Evolutionary conservation across 495 filamentous ascomycete species (phyloP).

Genomic region (Daldinia decipiens): DNA sequence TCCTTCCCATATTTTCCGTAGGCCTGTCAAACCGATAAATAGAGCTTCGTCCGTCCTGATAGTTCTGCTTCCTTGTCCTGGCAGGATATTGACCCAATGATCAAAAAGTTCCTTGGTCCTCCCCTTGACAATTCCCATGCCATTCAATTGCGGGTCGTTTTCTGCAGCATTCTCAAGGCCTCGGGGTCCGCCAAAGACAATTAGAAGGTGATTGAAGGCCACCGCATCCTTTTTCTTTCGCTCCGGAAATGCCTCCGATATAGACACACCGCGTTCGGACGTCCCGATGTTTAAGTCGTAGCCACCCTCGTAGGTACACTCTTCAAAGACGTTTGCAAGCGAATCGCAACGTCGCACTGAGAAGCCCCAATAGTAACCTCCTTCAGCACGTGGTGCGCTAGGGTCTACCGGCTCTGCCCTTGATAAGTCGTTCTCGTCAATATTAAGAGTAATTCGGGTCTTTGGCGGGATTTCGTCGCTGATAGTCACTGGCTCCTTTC

Average conservation of each 20-base stretch:
- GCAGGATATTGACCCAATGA: conserved; percentile 77
- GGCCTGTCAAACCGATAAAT: conserved; percentile 70
- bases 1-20: conserved; percentile 64
- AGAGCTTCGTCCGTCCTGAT: conserved; percentile 84
- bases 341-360: conserved; percentile 66
- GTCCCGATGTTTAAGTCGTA: conserved; percentile 78
- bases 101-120: conserved; percentile 75
- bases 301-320: conserved; percentile 69
- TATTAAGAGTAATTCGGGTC: conserved; percentile 73
- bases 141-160: conserved; percentile 68
- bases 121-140: conserved; percentile 63
- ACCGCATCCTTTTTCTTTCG: conserved; percentile 46
- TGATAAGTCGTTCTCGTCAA: conserved; percentile 57
- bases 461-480: conserved; percentile 63
- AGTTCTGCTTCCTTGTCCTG: conserved; percentile 77
- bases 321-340: conserved; percentile 72
- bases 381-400: conserved; percentile 68
- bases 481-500: conserved; percentile 64
- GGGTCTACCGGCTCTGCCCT: conserved; percentile 67
- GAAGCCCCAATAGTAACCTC: conserved; percentile 83
- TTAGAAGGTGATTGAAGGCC: conserved; percentile 71
- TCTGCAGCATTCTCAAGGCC: conserved; percentile 76
- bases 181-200: conserved; percentile 78
- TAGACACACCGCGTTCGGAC: conserved; percentile 71
- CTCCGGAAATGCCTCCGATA: conserved; percentile 59